phyloP scores from a whole-genome alignment of 1,139 yeast species.

The Pichia sp. region DNA sequence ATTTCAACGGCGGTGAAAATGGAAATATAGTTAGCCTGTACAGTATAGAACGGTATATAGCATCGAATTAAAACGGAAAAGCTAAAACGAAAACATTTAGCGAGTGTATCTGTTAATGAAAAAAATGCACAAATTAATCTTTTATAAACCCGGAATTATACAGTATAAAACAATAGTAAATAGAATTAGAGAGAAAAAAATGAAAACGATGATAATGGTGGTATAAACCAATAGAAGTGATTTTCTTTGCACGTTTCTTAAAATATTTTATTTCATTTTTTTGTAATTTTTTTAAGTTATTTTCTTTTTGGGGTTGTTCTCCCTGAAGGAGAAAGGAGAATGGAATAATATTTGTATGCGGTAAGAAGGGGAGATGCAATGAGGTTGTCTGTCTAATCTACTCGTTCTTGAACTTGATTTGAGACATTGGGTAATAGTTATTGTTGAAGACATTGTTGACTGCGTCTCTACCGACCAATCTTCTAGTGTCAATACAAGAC shows the following conservation, averaged over 20 bases:
- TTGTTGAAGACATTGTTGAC: slow-evolving; percentile 18
- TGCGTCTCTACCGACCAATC: slow-evolving; percentile 39
- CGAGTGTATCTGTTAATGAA: neutral
- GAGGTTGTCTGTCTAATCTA: neutral
- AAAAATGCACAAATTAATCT: slow-evolving; percentile 1
- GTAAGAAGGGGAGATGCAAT: neutral
- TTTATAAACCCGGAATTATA: slow-evolving; percentile 13
- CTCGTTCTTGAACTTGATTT: slow-evolving; percentile 19
- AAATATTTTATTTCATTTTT: neutral
- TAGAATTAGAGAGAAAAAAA: slow-evolving; percentile 5
- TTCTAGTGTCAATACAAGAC: slow-evolving; percentile 30
- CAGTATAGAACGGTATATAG: too few species aligned
- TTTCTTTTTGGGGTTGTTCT: neutral
- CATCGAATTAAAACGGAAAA: too few species aligned
- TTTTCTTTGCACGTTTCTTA: neutral
- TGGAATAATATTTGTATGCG: neutral
- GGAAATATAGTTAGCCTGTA: neutral
- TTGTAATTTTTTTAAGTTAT: neutral
- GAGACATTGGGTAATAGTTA: slow-evolving; percentile 21
- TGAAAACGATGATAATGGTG: neutral
- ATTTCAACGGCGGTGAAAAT: neutral
- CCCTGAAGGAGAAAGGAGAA: neutral
- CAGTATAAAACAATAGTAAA: slow-evolving; percentile 2
- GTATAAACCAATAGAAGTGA: neutral
- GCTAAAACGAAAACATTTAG: neutral